These are phyloP conservation scores for Ogataea corticis DNA, from an alignment of 805 yeast genomes.

Conservation along the genomic window DNA sequence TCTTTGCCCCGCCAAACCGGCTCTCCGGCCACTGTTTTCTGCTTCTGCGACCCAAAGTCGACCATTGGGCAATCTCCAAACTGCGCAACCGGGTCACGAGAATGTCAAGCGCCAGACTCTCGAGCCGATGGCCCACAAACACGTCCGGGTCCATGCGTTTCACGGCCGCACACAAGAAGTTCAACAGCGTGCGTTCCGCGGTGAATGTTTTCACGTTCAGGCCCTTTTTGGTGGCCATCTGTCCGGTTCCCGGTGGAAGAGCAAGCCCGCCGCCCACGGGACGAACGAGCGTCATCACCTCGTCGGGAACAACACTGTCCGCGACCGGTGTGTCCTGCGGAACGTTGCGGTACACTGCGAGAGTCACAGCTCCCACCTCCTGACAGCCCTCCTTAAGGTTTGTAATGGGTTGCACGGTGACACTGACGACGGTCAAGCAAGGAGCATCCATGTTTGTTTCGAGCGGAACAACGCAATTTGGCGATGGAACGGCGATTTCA, in stretches of 20 bases:
- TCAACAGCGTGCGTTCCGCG: constrained; percentile 72
- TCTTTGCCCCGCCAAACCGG: constrained; percentile 58
- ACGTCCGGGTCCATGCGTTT: constrained; percentile 87
- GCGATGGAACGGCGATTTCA: constrained; percentile 61
- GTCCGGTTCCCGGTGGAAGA: constrained; percentile 76
- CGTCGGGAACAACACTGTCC: constrained; percentile 59
- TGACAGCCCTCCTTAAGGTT: constrained; percentile 74
- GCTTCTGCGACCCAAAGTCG: constrained; percentile 78
- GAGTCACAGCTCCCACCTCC: constrained; percentile 81
- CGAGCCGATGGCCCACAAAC: constrained; percentile 83
- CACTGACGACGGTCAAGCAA: constrained; percentile 67
- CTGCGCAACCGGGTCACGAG: constrained; percentile 80
- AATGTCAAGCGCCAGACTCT: constrained; percentile 74
- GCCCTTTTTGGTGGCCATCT: constrained; percentile 55
- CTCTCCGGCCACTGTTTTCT: constrained; percentile 77
- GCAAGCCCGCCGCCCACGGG: constrained; percentile 64
- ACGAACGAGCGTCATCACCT: constrained; percentile 70
- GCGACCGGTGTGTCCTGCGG: constrained; percentile 76
- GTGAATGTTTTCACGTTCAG: constrained; percentile 59
- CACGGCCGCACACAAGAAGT: constrained; percentile 70
- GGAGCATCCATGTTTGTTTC: constrained; percentile 52
- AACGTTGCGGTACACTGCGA: constrained; percentile 67
- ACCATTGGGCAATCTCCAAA: constrained; percentile 72
- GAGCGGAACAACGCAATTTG: constrained; percentile 49
- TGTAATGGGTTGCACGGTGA: constrained; percentile 80